These are phyloP conservation scores for Pleurotus eryngii DNA, from an alignment of 768 basidiomycete genomes.

Conservation along the genomic window DNA sequence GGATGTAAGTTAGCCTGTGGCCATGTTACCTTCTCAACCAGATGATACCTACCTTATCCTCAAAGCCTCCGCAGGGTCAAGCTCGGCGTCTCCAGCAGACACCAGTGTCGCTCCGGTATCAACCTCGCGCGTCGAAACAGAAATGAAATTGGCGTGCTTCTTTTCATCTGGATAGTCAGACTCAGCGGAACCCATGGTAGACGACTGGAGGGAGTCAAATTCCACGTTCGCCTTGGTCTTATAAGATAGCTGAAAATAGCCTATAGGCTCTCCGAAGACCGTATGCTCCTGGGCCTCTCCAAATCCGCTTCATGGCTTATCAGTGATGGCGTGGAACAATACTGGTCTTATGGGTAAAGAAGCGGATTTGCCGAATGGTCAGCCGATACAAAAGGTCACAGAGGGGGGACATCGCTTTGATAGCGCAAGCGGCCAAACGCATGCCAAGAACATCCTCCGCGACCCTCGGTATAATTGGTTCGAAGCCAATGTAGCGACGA, in stretches of 20 bases:
- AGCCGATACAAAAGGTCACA: not conserved
- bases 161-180: conserved; percentile 16
- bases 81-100: conserved; percentile 35
- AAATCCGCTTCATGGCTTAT: conserved; percentile 5
- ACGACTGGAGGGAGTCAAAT: not conserved
- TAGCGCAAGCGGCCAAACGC: not conserved
- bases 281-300: not conserved
- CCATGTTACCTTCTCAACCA: not conserved
- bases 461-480: not conserved
- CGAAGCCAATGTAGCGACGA: not conserved
- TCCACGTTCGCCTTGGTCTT: conserved; percentile 1
- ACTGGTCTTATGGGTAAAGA: conserved; percentile 6
- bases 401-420: not conserved
- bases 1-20: not conserved
- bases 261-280: not conserved
- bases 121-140: conserved; percentile 45
- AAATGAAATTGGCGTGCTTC: conserved; percentile 28
- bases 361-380: conserved; percentile 2
- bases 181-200: conserved; percentile 9
- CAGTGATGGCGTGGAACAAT: not conserved
- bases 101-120: conserved; percentile 63
- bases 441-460: not conserved
- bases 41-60: conserved; percentile 42
- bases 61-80: conserved; percentile 51
- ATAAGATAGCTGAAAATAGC: conserved; percentile 5